phyloP scores from a whole-genome alignment of 108 stramenopile genomes.

The Aurantiochytrium sp. region DNA sequence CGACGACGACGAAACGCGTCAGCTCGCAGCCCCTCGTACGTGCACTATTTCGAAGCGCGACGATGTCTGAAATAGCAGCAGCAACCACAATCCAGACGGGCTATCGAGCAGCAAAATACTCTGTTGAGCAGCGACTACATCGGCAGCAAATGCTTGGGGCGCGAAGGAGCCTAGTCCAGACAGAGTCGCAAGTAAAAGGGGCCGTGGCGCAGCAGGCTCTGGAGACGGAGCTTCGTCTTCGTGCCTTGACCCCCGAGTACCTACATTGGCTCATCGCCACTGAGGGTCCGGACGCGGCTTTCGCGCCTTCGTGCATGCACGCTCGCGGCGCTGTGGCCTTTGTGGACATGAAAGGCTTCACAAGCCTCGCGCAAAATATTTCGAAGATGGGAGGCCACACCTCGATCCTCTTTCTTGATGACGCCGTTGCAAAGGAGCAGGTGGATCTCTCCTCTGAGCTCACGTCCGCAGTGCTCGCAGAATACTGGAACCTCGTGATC shows the following conservation, averaged over 20 bases:
- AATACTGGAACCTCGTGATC: background rate
- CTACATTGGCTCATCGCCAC: background rate
- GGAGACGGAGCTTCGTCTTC: background rate
- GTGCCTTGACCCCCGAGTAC: background rate
- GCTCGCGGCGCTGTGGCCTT: background rate
- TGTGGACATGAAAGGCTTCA: conserved; percentile 27
- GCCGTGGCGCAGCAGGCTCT: too few relatives aligned
- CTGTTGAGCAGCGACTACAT: too few relatives aligned
- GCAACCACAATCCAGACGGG: too few relatives aligned
- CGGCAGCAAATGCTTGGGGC: too few relatives aligned
- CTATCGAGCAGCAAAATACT: too few relatives aligned
- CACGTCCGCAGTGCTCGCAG: background rate
- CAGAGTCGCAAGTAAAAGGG: too few relatives aligned
- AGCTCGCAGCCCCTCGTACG: too few relatives aligned
- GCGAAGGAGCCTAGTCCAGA: too few relatives aligned
- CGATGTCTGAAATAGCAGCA: too few relatives aligned
- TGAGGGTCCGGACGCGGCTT: background rate
- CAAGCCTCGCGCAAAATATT: background rate
- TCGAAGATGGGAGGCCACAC: background rate
- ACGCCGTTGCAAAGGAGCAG: background rate
- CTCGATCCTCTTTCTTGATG: background rate
- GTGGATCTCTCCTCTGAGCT: background rate
- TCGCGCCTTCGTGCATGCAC: background rate
- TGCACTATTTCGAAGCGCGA: too few relatives aligned
- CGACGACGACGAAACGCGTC: too few relatives aligned